Conservation (phyloP, 2,329 filamentous ascomycete genomes). For the Dryadomyces quercus-mongolicae region DNA sequence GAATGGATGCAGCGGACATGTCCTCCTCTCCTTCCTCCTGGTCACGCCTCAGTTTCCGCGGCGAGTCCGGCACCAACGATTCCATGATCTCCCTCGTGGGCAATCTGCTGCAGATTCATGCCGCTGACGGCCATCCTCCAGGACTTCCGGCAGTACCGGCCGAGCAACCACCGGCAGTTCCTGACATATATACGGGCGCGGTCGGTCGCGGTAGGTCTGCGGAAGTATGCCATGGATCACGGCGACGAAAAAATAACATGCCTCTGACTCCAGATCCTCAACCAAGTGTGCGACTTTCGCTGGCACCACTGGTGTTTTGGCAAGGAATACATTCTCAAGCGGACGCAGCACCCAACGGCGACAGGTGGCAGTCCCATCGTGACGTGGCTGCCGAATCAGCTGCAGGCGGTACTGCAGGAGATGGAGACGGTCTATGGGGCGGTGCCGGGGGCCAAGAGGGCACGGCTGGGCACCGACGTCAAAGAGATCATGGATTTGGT, state of each 20-base stretch:
- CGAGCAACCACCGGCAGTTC: constrained; percentile 79
- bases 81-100: constrained; percentile 87
- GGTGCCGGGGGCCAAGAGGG: constrained; percentile 23
- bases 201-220: constrained; percentile 37
- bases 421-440: constrained; percentile 48
- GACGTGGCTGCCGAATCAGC: constrained; percentile 74
- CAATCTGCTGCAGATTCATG: constrained; percentile 74
- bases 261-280: constrained; percentile 52
- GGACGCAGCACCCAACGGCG: constrained; percentile 62
- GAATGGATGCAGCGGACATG: not conserved
- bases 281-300: constrained; percentile 70
- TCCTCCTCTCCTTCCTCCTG: not conserved
- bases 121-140: constrained; percentile 78
- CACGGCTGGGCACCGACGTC: constrained; percentile 31
- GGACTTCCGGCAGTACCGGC: constrained; percentile 83
- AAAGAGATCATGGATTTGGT: constrained; percentile 57
- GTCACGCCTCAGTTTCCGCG: constrained; percentile 69
- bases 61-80: constrained; percentile 89
- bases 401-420: constrained; percentile 59
- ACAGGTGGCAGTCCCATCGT: constrained; percentile 75
- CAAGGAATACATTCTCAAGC: constrained; percentile 72
- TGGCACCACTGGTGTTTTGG: constrained; percentile 84
- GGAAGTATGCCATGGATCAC: constrained; percentile 40
- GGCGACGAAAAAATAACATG: constrained; percentile 32
- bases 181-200: constrained; percentile 54